Evolutionary conservation across 352 stramenopile species (phyloP), one percentile per base, ranked within the genome.

Genomic region (Achlya hypogyna): DNA sequence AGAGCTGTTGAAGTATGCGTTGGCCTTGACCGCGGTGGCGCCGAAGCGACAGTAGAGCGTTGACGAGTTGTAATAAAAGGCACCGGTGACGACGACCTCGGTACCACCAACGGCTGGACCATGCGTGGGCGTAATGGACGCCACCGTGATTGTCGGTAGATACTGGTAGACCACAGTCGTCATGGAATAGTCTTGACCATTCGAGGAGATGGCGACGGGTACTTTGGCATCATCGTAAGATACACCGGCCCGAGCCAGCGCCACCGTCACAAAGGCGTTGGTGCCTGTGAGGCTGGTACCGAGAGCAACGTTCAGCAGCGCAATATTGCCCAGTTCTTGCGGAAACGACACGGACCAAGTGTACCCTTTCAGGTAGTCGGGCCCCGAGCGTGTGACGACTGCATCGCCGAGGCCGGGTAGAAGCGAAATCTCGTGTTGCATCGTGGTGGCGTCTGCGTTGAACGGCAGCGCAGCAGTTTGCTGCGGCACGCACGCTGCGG

Each of bases 91-190:
- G 0, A 71, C 59, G 25, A 96, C 73, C 1, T 75, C 64, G 0
- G 88, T 96, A 6, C 72, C 74, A 22, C 88, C 88, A 8, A 34
- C 56, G 12, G 78, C 49, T 18, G 84, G 81, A 12, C 88, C 88
- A 32, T 69, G 74, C 1, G 47, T 62, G 18, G 88, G 87, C 18
- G 51, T 63, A 10, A 79, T 51, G 0, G 58, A 74, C 6, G 75
- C 23, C 5, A 86, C 71, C 49, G 79, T 63, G 6, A 82, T 42
- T 1, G 76, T 73, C 3, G 69, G 32, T 10, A 79, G 27, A 51
- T 89, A 88, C 8, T 65, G 74, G 66, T 85, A 93, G 5, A 59
- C 49, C 10, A 78, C 22, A 0, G 64, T 71, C 16, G 69, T 69
- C 1, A 25, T 38, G 4, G 65, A 74, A 43, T 84, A 84, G 29